Evolutionary conservation across 441 rosid species (phyloP).

Genomic region (Bruguiera hainesii): DNA sequence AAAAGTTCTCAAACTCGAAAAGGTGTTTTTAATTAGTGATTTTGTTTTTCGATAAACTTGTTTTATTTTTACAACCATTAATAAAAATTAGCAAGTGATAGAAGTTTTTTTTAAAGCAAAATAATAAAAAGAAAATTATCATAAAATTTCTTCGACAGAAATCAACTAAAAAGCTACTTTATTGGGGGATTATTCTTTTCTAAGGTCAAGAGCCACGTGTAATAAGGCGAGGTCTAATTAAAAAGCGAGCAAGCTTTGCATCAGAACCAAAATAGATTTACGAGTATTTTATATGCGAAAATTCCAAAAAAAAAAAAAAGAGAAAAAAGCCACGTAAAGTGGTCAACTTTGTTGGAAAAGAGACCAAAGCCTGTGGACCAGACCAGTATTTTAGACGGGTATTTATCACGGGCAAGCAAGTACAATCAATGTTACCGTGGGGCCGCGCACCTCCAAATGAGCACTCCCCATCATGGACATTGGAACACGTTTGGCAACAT

Average conservation of each 20-base stretch:
- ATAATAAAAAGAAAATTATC: too few species aligned
- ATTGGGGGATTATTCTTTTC: not conserved
- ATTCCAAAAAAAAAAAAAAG: not conserved
- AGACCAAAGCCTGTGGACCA: constrained; percentile 42
- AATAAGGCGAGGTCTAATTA: not conserved
- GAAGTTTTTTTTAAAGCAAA: too few species aligned
- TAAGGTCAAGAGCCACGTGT: not conserved
- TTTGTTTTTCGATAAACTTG: too few species aligned
- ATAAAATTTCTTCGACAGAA: not conserved
- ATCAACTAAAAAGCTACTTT: not conserved
- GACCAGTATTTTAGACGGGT: constrained; percentile 23
- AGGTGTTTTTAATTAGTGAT: too few species aligned
- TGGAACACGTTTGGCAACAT: constrained; percentile 31
- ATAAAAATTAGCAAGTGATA: too few species aligned
- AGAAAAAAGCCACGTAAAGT: constrained; percentile 25
- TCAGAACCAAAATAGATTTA: not conserved
- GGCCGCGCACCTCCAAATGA: constrained; percentile 7
- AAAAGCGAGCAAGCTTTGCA: not conserved
- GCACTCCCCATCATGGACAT: constrained; percentile 9
- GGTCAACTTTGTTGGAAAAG: constrained; percentile 9
- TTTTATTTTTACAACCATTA: too few species aligned
- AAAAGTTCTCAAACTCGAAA: too few species aligned
- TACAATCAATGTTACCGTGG: constrained; percentile 29
- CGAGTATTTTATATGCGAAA: too few species aligned
- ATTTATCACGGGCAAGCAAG: constrained; percentile 17